These are phyloP conservation scores for Rhodotorula glutinis DNA, from an alignment of 1,284 basidiomycete species.

Conservation along the genomic window DNA sequence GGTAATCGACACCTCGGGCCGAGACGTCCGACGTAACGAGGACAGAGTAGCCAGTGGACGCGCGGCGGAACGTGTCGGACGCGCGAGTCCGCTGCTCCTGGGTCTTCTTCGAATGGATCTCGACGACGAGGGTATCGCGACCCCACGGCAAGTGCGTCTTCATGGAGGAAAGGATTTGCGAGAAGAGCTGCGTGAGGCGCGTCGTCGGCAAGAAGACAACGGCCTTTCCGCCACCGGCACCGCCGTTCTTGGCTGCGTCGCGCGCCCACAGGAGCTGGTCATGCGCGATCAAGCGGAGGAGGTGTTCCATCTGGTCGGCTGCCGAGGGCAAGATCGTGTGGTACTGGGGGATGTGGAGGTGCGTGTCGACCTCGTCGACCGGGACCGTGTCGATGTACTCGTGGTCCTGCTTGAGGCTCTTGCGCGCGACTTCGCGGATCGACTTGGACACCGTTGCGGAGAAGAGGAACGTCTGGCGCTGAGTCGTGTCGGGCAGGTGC, in stretches of 20 bases:
- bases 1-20: slow-evolving; percentile 54
- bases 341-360: slow-evolving; percentile 77
- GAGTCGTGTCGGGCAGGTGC: slow-evolving; percentile 63
- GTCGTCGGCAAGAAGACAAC: slow-evolving; percentile 90
- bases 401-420: slow-evolving; percentile 63
- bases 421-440: slow-evolving; percentile 53
- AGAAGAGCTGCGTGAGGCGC: slow-evolving; percentile 74
- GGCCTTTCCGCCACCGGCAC: slow-evolving; percentile 57
- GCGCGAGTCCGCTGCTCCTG: slow-evolving; percentile 65
- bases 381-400: slow-evolving; percentile 60
- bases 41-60: slow-evolving; percentile 54
- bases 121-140: slow-evolving; percentile 63
- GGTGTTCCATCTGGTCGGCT: slow-evolving; percentile 70
- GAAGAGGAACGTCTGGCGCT: slow-evolving; percentile 89
- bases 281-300: slow-evolving; percentile 77
- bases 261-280: slow-evolving; percentile 77
- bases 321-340: slow-evolving; percentile 69
- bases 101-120: slow-evolving; percentile 79
- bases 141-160: slow-evolving; percentile 46
- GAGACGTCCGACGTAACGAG: slow-evolving; percentile 51
- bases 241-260: slow-evolving; percentile 51
- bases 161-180: slow-evolving; percentile 57
- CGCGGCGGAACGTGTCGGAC: slow-evolving; percentile 65
- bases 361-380: slow-evolving; percentile 61
- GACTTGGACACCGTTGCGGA: slow-evolving; percentile 69